Evolutionary conservation across 129 eudicot genomes (phyloP).

Genomic region (Helianthus tuberosus): DNA sequence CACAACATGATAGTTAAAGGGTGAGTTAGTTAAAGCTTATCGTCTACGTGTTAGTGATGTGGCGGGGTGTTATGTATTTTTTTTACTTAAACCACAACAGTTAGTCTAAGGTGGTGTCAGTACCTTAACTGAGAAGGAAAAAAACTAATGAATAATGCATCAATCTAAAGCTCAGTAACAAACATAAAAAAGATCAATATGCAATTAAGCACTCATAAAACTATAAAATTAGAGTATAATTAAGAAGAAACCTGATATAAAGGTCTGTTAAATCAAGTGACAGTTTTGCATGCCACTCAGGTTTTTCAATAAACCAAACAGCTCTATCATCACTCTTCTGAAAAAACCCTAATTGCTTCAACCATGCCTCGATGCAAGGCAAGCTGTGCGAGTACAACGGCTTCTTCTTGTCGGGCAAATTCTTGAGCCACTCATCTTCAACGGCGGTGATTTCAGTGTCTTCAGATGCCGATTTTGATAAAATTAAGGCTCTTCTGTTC

Average conservation of each 20-base stretch:
- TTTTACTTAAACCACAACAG: neutral
- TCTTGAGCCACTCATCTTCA: constrained; percentile 79
- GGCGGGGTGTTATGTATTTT: no score
- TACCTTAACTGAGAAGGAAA: no score
- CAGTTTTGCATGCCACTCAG: constrained; percentile 90
- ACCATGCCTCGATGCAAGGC: constrained; percentile 87
- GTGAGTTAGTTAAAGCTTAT: no score
- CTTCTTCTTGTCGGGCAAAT: constrained; percentile 83
- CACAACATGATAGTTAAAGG: no score
- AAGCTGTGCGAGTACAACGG: constrained; percentile 88
- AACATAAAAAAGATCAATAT: neutral
- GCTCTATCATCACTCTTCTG: constrained; percentile 88
- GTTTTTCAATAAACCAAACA: constrained; percentile 77
- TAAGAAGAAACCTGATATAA: constrained; percentile 61
- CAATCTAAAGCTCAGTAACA: neutral
- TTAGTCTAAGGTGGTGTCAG: no score
- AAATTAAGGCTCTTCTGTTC: constrained; percentile 32
- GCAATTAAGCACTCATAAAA: neutral
- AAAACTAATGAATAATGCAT: neutral
- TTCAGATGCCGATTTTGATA: constrained; percentile 50
- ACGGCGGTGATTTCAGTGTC: constrained; percentile 42
- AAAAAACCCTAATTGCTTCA: constrained; percentile 69
- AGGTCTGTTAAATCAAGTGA: constrained; percentile 90
- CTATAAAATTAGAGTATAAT: neutral
- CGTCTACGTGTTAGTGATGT: no score